A percentile compares a stretch with the other conserved stretches of the same genome.
phyloP scores from a whole-genome alignment of 768 basidiomycete species.

The Termitomyces sp. region DNA sequence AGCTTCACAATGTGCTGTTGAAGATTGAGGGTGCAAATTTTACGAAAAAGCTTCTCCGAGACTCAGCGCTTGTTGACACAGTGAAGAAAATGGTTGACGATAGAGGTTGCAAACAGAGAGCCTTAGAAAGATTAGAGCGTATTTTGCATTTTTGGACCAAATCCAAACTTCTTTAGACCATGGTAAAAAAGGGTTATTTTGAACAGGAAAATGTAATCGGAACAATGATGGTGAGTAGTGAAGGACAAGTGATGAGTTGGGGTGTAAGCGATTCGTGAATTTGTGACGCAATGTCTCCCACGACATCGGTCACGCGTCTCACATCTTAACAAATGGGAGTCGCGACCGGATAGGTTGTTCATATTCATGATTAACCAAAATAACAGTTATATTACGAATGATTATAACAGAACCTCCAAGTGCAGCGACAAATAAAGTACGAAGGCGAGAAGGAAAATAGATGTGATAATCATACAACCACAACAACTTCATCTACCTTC shows the following conservation, averaged over 20 bases:
- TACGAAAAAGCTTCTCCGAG: constrained; percentile 12
- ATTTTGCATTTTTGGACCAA: constrained; percentile 2
- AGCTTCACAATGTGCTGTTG: constrained; percentile 11
- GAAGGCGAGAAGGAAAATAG: neutral
- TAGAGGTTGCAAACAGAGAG: neutral
- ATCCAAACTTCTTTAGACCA: neutral
- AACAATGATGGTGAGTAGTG: neutral
- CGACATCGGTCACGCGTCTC: too few species aligned
- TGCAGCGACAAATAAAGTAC: neutral
- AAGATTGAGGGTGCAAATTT: constrained; percentile 10
- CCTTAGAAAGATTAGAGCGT: neutral
- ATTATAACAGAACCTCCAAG: neutral
- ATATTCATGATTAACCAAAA: neutral
- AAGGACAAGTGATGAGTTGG: neutral
- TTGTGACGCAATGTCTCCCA: neutral
- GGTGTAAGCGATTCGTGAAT: too few species aligned
- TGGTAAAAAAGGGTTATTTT: neutral
- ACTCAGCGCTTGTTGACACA: constrained; percentile 8
- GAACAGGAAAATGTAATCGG: neutral
- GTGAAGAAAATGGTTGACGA: constrained; percentile 10
- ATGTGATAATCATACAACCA: constrained; percentile 5
- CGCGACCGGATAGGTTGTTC: neutral
- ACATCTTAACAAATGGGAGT: too few species aligned
- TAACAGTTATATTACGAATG: neutral
- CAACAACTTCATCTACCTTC: constrained; percentile 31